Evolutionary conservation across 1,139 yeast genomes (phyloP).

Genomic region (Pneumocystis oryctolagi): DNA sequence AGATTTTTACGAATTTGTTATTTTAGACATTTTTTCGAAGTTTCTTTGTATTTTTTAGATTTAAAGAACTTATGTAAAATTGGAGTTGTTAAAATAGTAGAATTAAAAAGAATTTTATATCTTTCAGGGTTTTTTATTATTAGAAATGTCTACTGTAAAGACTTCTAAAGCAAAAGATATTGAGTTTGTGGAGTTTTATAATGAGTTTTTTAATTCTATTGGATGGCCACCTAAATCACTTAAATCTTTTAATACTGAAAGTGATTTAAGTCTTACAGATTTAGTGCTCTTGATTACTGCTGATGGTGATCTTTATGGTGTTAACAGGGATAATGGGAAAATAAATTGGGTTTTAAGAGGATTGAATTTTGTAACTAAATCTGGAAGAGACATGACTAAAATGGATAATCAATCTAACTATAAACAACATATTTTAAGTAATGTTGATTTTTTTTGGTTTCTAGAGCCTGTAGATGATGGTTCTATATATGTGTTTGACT

Average conservation of each 20-base stretch:
- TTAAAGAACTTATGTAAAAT: background rate
- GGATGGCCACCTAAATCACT: background rate
- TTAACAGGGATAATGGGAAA: constrained; percentile 63
- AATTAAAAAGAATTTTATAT: background rate
- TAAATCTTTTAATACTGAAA: constrained; percentile 18
- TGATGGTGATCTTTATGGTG: constrained; percentile 77
- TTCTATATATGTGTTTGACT: constrained; percentile 69
- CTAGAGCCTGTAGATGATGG: constrained; percentile 90
- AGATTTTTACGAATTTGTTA: no score
- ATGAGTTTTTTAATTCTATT: background rate
- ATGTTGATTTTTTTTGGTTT: constrained; percentile 44
- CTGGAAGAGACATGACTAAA: constrained; percentile 19
- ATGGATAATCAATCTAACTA: constrained; percentile 17
- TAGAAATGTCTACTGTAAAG: background rate
- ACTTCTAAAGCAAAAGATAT: background rate
- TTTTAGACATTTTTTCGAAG: no score
- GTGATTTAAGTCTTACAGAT: constrained; percentile 46
- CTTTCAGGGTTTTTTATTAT: background rate
- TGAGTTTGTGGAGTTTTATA: background rate
- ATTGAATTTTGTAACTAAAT: constrained; percentile 25
- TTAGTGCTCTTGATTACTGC: constrained; percentile 61
- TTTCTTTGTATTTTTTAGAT: background rate
- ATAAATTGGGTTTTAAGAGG: constrained; percentile 61
- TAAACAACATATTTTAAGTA: constrained; percentile 17
- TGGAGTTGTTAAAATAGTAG: background rate